Evolutionary conservation across 305 asterid species (phyloP), one percentile per base, ranked within the genome.

Genomic region (Fraxinus latifolia): DNA sequence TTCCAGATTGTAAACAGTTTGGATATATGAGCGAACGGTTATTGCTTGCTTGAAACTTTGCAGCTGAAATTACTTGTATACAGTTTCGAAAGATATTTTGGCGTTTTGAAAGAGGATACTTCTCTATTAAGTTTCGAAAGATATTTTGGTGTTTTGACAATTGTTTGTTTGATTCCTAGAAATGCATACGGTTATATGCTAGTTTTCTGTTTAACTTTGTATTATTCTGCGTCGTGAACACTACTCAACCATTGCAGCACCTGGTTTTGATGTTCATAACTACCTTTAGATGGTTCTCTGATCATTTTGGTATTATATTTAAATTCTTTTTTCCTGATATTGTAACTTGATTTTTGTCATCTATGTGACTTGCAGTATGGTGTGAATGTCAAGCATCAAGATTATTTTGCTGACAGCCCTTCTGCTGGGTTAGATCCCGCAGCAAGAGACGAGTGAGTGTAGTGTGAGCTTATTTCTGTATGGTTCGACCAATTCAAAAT

Each of bases 321-420:
- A 53, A 67, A 17, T 36, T 29, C n/a, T 21, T 34, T 53, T 12
- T 76, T 47, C 36, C 71, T 4, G 70, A 73, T 80, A 23, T 9
- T 27, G 55, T 75, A 79, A 78, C 83, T 44, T 50, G 78, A 74
- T 33, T n/a, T 37, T 23, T 75, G 36, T 17, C 79, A 68, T 74
- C 47, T 58, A 39, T 87, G 15, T 81, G 42, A 60, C 32, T 82
- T 86, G 90, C 95, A 95, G 99, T 89, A 94, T 62, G 99, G 99
- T 58, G 97, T 95, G 32, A 95, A 95, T 76, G 95, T 92, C 79
- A 93, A 93, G 83, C 99, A 93, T 87, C 99, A 90, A 86, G 99
- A 95, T 58, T 95, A 95, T 87, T 95, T 89, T 83, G 97, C 97
- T 11, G 98, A 93, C 82, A 91, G 94, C 86, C 94, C 99, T 65